Evolutionary conservation across 331 rosid species (phyloP).

Genomic region (Cydonia oblonga): DNA sequence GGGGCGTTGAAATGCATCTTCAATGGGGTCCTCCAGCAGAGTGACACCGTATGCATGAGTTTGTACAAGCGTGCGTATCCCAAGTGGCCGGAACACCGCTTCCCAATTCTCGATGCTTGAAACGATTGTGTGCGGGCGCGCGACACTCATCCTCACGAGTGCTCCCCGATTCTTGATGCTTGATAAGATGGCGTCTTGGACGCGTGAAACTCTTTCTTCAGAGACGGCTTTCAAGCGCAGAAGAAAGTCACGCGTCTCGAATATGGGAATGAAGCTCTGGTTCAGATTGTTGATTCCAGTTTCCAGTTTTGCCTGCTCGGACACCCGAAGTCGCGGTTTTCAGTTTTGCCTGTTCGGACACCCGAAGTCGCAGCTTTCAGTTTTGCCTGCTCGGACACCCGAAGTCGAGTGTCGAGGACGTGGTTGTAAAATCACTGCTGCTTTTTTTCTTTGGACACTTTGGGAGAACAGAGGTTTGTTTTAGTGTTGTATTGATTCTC

Average conservation of each 20-base stretch:
- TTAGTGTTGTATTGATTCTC: not conserved
- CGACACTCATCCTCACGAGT: not conserved
- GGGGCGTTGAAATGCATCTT: conserved; percentile 82
- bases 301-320: conserved; percentile 15
- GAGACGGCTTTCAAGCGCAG: conserved; percentile 13
- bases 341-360: too few species aligned
- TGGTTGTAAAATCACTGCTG: not conserved
- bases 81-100: conserved; percentile 56
- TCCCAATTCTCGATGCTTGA: conserved; percentile 47
- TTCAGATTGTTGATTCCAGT: conserved; percentile 38
- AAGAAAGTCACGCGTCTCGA: conserved; percentile 22
- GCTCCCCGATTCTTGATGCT: conserved; percentile 37
- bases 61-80: conserved; percentile 85
- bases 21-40: conserved; percentile 72
- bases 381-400: too few species aligned
- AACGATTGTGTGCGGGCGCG: not conserved
- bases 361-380: too few species aligned
- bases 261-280: conserved; percentile 79
- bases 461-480: not conserved
- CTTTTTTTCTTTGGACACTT: not conserved
- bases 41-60: conserved; percentile 78
- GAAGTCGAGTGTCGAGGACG: conserved; percentile 1
- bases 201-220: not conserved
- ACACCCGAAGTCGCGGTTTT: not conserved
- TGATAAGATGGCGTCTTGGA: conserved; percentile 23